phyloP scores from a whole-genome alignment of 768 basidiomycete genomes.

The Myochromella boudieri region DNA sequence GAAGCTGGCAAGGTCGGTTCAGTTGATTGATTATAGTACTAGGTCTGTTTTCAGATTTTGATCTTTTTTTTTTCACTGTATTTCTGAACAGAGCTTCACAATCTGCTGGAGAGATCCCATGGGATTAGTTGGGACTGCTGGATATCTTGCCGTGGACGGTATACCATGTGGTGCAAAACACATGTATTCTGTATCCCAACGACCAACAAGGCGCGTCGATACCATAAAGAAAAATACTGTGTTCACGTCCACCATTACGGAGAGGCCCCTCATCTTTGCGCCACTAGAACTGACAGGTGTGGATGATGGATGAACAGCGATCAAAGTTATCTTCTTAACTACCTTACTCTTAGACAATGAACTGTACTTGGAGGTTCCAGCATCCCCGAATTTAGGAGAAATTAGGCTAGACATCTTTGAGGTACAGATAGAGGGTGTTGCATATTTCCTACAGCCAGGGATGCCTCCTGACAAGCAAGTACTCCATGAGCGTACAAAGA shows the following conservation, averaged over 20 bases:
- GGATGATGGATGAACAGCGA: neutral
- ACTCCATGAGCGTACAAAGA: conserved; percentile 13
- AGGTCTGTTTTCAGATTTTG: too few relatives aligned
- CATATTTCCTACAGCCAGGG: conserved; percentile 3
- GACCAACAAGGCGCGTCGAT: conserved; percentile 3
- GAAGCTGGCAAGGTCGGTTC: too few relatives aligned
- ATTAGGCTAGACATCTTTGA: conserved; percentile 11
- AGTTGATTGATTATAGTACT: too few relatives aligned
- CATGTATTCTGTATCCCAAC: conserved; percentile 6
- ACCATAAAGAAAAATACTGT: neutral
- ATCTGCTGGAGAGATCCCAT: conserved; percentile 9
- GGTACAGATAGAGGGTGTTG: neutral
- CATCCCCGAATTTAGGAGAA: conserved; percentile 4
- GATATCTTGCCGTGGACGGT: conserved; percentile 9
- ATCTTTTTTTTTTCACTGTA: neutral
- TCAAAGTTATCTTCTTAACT: neutral
- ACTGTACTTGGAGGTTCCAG: conserved; percentile 1
- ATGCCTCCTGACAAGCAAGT: conserved; percentile 6
- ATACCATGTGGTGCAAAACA: conserved; percentile 10
- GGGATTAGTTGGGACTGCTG: neutral
- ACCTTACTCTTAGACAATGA: conserved; percentile 2
- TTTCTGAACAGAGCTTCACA: conserved; percentile 1
- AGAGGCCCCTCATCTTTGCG: conserved; percentile 7
- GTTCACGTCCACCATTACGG: neutral
- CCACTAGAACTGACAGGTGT: conserved; percentile 7